A percentile compares a stretch with the other conserved stretches of the same genome.
Conservation (phyloP, 768 basidiomycete genomes). For the Mrakia gelida region DNA sequence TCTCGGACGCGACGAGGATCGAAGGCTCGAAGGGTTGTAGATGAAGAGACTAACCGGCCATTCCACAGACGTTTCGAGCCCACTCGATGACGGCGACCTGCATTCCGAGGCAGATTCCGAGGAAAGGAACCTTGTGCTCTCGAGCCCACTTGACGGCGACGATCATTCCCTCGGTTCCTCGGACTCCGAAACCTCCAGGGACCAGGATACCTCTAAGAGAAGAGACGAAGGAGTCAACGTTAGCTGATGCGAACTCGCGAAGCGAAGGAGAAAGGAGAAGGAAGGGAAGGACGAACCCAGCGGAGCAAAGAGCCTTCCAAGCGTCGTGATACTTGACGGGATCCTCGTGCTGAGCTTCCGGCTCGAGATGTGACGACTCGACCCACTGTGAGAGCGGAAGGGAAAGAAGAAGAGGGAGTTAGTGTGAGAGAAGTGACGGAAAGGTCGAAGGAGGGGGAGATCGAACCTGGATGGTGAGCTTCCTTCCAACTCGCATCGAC, state of each 20-base stretch:
- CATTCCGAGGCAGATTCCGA: slow-evolving; percentile 96
- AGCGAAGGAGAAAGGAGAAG: slow-evolving; percentile 18
- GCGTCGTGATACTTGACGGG: slow-evolving; percentile 92
- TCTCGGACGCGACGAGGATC: neutral
- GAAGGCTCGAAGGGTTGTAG: too few species aligned
- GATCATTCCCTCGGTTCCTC: slow-evolving; percentile 96
- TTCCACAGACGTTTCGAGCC: slow-evolving; percentile 74
- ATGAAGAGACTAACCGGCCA: slow-evolving; percentile 59
- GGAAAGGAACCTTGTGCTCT: slow-evolving; percentile 88
- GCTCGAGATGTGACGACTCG: slow-evolving; percentile 85
- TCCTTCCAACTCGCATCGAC: slow-evolving; percentile 82
- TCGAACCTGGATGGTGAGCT: slow-evolving; percentile 70
- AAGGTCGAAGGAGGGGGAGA: neutral
- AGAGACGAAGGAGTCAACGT: slow-evolving; percentile 1
- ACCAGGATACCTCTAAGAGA: slow-evolving; percentile 80
- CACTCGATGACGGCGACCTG: slow-evolving; percentile 95
- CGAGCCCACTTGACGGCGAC: slow-evolving; percentile 96
- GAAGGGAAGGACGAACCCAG: slow-evolving; percentile 57
- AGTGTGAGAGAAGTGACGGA: neutral
- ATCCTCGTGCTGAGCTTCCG: slow-evolving; percentile 67
- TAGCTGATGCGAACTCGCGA: neutral
- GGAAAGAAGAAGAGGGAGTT: neutral
- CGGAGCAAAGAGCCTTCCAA: slow-evolving; percentile 85
- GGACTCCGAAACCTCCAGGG: slow-evolving; percentile 88
- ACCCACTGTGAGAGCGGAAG: slow-evolving; percentile 88